phyloP scores from a whole-genome alignment of 2,329 filamentous ascomycete genomes.

The Coniella lustricola region DNA sequence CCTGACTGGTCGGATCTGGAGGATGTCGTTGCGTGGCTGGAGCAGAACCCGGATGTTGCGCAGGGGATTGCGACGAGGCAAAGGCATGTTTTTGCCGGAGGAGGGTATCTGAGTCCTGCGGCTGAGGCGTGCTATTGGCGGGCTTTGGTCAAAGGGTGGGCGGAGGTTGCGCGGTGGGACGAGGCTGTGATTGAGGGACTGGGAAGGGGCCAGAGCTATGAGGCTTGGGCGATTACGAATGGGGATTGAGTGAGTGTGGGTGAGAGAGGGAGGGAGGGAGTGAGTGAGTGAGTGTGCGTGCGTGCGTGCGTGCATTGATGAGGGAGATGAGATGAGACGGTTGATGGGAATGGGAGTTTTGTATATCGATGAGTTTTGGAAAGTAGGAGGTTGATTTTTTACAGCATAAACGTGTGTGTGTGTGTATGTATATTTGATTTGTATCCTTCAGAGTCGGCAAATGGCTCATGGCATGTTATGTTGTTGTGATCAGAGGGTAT shows the following conservation, averaged over 20 bases:
- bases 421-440: too few species aligned
- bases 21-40: conserved; percentile 37
- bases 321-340: too few species aligned
- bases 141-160: conserved; percentile 41
- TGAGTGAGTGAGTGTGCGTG: too few species aligned
- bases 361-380: too few species aligned
- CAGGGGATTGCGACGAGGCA: conserved; percentile 41
- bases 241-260: conserved; percentile 18
- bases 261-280: too few species aligned
- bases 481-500: background rate
- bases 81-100: conserved; percentile 34
- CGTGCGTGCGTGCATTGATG: too few species aligned
- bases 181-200: conserved; percentile 27
- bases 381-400: too few species aligned
- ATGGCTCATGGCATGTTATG: too few species aligned
- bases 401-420: too few species aligned
- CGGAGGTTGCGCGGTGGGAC: conserved; percentile 30
- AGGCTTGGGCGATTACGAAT: conserved; percentile 30
- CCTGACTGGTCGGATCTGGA: conserved; percentile 46
- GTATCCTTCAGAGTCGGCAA: too few species aligned
- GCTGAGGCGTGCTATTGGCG: conserved; percentile 49
- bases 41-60: conserved; percentile 34
- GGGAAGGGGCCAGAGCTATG: conserved; percentile 30
- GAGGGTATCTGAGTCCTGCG: conserved; percentile 41
- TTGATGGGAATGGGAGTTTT: too few species aligned